Evolutionary conservation across 257 asterid genomes (phyloP), one percentile per base, ranked within the genome.

Genomic region (Fraxinus cuspidata): DNA sequence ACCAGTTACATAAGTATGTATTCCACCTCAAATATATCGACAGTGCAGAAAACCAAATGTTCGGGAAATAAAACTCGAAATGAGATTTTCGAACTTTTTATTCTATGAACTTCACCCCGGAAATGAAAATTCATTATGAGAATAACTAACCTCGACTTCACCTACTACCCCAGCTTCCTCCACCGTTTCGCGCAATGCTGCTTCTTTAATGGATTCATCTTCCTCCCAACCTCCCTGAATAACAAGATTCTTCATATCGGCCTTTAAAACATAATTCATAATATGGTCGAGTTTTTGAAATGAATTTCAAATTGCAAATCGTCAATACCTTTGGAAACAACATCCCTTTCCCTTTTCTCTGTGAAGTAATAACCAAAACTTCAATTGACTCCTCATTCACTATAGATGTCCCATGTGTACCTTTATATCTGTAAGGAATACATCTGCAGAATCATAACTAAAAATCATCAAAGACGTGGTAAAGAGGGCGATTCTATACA

Each of bases 161-260:
- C 98, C 98, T 6, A 83, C 85, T 10, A 94, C 98, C n/a, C 98
- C 98, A 8, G 98, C 94, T 88, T 94, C 98, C 88, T 94, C 98
- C 13, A 87, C 79, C 3, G 98, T 94, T 75, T 94, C 98, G 2
- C 98, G 96, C 44, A 88, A 65, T 0, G 97, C 98, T 6, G 98
- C 98, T 15, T 81, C 92, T 68, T 77, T 84, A 2, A 90, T 91
- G 63, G 89, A 49, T 81, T 94, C 98, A 75, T 94, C 98, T 2
- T 60, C 81, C 73, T 94, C 98, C 98, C 98, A 94, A 29, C 98
- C 98, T 10, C 98, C 98, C 97, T 94, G 78, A 19, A 71, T 21
- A 40, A 32, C 70, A 18, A 74, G 28, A 53, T 42, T 13, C 15
- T n/a, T 64, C 6, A 9, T 12, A 66, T 1, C 27, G 21, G 32